Evolutionary conservation across 2,329 filamentous ascomycete genomes (phyloP), one percentile per base, ranked within the genome.

Genomic region (Aspergillus unguis): DNA sequence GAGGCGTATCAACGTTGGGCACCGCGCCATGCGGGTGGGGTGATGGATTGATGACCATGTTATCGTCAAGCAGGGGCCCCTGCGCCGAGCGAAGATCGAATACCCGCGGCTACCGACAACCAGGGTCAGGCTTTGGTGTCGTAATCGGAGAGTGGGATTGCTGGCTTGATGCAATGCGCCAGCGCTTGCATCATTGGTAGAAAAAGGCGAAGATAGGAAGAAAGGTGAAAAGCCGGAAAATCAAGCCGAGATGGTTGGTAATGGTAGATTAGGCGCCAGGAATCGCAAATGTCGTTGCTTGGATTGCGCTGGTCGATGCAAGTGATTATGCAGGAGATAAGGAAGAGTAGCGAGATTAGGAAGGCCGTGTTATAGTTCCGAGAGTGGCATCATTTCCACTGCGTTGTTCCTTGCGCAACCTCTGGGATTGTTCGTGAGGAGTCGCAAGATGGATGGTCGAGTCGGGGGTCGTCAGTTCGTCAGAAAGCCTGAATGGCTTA

Each of bases 401-500:
- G 58, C 56, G 59, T 48, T 50, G 55, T 51, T 53, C 55, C 60
- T 50, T 50, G 44, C 56, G 38, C 59, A 55, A 53, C 62, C 50
- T 55, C 56, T 51, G 54, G 46, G 33, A 36, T 50, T 33, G 44
- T 49, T 27, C 40, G 23, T 41, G 43, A 44, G 52, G 56, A 46
- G 40, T 62, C 61, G 58, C 38, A 40, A 50, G 43, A 49, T 58
- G 57, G 57, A 56, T 49, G 61, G 53, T 56, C 56, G 58, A 60
- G 58, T 61, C 57, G 56, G 55, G 56, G 57, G 61, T 70, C 67
- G 60, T 70, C 62, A 67, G 54, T 62, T 70, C 66, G 62, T 69
- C 60, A 59, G 42, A 56, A 55, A 47, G 55, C 51, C 45, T 52
- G 28, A 38, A 36, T 41, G 36, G 44, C 61, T 67, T 71, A 71